A percentile compares a stretch with the other conserved stretches of the same genome.
Evolutionary conservation across 352 stramenopile species (phyloP).

Genomic region (Phytophthora litchii): DNA sequence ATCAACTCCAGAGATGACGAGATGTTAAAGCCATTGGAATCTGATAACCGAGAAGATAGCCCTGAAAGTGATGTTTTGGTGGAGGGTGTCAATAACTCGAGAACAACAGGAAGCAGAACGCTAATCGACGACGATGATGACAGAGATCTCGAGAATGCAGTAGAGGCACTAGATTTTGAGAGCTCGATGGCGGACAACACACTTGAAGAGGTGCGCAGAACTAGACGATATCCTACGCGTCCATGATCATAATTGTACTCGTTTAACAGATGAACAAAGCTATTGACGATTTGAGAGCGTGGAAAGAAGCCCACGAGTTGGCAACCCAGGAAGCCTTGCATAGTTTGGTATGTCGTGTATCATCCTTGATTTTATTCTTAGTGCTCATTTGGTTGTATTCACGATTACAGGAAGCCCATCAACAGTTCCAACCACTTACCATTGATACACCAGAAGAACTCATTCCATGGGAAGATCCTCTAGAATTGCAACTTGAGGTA

Average conservation of each 20-base stretch:
- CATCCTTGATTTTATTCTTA: too few species aligned
- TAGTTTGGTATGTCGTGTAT: conserved; percentile 36
- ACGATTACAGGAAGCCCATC: conserved; percentile 6
- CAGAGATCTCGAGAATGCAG: conserved; percentile 41
- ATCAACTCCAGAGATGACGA: background rate
- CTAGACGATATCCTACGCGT: background rate
- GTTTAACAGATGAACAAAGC: conserved; percentile 46
- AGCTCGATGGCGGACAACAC: conserved; percentile 41
- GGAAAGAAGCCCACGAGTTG: conserved; percentile 43
- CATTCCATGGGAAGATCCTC: conserved; percentile 2
- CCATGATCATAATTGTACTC: background rate
- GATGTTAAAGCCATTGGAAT: conserved; percentile 1
- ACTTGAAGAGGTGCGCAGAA: conserved; percentile 40
- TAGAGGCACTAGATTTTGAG: conserved; percentile 42
- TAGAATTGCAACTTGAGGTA: conserved; percentile 24
- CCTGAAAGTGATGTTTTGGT: conserved; percentile 14
- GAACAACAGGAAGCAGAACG: conserved; percentile 5
- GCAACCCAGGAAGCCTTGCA: conserved; percentile 31
- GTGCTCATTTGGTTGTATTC: background rate
- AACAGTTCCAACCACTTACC: conserved; percentile 1
- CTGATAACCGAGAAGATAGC: conserved; percentile 1
- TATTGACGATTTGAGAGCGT: conserved; percentile 45
- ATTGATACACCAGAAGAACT: background rate
- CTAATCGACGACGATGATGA: conserved; percentile 44
- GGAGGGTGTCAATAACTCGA: conserved; percentile 25